Conservation (phyloP, 2,329 filamentous ascomycete genomes). For the Neopestalotiopsis sp. region DNA sequence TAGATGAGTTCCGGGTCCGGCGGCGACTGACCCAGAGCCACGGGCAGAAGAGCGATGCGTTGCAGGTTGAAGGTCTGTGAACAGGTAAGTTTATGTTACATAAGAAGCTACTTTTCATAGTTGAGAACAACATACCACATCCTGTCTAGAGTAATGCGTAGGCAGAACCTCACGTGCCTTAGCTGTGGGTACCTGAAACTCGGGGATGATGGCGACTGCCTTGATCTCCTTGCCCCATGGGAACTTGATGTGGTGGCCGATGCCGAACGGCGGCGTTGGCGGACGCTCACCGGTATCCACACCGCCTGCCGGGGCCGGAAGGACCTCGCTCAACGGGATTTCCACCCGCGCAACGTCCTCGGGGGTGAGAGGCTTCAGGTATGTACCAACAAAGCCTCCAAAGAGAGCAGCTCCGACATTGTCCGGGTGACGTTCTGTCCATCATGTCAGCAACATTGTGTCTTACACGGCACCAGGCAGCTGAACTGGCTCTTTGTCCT, state of each 20-base stretch:
- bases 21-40: slow-evolving; percentile 86
- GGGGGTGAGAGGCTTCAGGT: slow-evolving; percentile 88
- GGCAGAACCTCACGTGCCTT: slow-evolving; percentile 88
- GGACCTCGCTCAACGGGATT: slow-evolving; percentile 91
- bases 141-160: slow-evolving; percentile 75
- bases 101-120: slow-evolving; percentile 10
- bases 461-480: not conserved
- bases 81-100: slow-evolving; percentile 21
- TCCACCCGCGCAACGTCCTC: slow-evolving; percentile 90
- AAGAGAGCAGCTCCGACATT: slow-evolving; percentile 95
- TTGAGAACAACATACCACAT: slow-evolving; percentile 69
- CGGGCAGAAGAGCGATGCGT: slow-evolving; percentile 87
- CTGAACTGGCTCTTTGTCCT: not conserved
- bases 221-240: slow-evolving; percentile 95
- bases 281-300: slow-evolving; percentile 87
- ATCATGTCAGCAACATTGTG: slow-evolving; percentile 19
- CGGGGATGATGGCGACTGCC: slow-evolving; percentile 92
- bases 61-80: slow-evolving; percentile 87
- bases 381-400: slow-evolving; percentile 95
- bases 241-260: slow-evolving; percentile 96
- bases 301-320: slow-evolving; percentile 88
- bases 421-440: slow-evolving; percentile 81
- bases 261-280: slow-evolving; percentile 86
- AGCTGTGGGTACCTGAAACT: slow-evolving; percentile 95
- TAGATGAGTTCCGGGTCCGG: slow-evolving; percentile 94